Percentiles rank a stretch among this genome's conserved stretches.
phyloP scores from a whole-genome alignment of 2,329 filamentous ascomycete genomes.

The Aureobasidium uvarum region DNA sequence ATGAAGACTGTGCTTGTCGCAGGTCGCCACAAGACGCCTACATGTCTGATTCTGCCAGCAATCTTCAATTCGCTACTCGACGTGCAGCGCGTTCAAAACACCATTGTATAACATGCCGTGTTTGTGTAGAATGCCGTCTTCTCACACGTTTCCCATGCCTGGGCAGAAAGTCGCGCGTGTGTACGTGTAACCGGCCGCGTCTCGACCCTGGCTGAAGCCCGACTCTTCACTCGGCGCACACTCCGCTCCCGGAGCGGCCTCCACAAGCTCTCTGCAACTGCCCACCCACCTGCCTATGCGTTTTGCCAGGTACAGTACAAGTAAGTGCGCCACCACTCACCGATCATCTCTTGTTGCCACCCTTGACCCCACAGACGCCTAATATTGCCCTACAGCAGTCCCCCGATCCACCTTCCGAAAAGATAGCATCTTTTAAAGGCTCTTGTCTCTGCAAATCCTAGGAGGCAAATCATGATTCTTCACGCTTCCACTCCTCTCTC shows the following conservation, averaged over 20 bases:
- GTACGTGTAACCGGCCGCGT: not conserved
- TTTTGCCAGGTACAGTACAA: not conserved
- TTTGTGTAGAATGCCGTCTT: not conserved
- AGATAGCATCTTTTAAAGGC: not conserved
- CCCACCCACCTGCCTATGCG: no score
- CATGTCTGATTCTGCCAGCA: not conserved
- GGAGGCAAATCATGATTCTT: conserved; percentile 14
- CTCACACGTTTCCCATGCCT: not conserved
- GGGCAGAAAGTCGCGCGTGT: not conserved
- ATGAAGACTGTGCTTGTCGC: conserved; percentile 3
- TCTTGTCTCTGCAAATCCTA: not conserved
- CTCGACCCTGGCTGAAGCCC: not conserved
- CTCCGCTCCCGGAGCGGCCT: not conserved
- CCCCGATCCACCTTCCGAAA: not conserved
- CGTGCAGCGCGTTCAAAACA: conserved; percentile 1
- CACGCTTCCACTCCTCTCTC: not conserved
- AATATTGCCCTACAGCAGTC: not conserved
- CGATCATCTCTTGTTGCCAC: not conserved
- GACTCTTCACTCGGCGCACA: not conserved
- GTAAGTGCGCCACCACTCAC: not conserved
- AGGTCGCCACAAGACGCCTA: conserved; percentile 15
- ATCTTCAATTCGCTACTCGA: not conserved
- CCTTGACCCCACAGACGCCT: not conserved
- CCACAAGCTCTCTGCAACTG: no score
- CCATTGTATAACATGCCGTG: not conserved